Base-by-base conservation (phyloP, 306 rosid genomes). In the Potentilla sterilis region DNA sequence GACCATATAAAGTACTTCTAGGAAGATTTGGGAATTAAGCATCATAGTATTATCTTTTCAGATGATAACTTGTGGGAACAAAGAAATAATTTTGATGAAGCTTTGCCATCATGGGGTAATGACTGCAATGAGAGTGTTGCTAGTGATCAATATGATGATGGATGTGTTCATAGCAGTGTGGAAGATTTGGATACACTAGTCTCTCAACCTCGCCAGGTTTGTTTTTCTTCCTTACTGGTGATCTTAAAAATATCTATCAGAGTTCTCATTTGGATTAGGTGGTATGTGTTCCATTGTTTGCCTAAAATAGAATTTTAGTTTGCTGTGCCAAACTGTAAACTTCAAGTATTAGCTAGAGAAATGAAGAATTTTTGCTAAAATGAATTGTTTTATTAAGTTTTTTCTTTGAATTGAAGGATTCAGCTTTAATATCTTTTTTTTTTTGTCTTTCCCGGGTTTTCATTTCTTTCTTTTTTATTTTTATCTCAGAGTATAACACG, bases 191-290 rank as follows among this genome's bases (percentile, higher is more conserved):
- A 69, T 9, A 21, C 34, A 32, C 83, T 80, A 51, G 75, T 51
- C 42, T 80, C 76, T n/a, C 61, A 48, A 57, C 73, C 76, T 69
- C 43, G 67, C 46, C 76, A 55, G 80, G 83, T 80, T 73, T 15
- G 80, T 76, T 67, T 37, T 16, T 59, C 28, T 59, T 73, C 4
- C 18, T 57, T 42, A 57, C 8, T 28, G 15, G 21, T 61, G 57
- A 43, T 59, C 32, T 42, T 42, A 32, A 42, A 28, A 52, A 74
- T 16, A 11, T 28, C 1, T 3, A 74, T 18, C 54, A 1, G 5
- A 47, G 11, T 55, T 24, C 51, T 38, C 40, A 9, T 41, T 37
- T 67, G 73, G 28, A 49, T 48, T 24, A 16, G 58, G 61, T 61
- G 5, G 46, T 21, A 19, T 42, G 67, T 19, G 48, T 34, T 52